phyloP scores from a whole-genome alignment of 306 rosid genomes.

The Prunus campanulata region DNA sequence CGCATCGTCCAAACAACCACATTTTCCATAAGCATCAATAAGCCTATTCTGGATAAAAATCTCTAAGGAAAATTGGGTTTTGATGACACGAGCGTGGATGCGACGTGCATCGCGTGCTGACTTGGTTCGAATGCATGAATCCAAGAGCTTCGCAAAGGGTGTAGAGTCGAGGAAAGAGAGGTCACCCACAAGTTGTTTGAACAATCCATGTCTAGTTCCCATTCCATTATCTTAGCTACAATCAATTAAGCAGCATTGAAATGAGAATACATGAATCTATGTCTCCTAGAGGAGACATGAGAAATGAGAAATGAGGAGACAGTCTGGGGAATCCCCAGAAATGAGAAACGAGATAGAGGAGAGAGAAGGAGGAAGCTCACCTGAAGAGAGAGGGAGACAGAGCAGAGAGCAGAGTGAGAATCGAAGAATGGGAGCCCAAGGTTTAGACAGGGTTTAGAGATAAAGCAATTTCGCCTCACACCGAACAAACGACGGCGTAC shows the following conservation, averaged over 20 bases:
- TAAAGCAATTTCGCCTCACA: no score
- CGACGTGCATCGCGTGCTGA: conserved; percentile 13
- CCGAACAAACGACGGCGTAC: no score
- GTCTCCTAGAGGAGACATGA: background rate
- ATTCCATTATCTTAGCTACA: conserved; percentile 20
- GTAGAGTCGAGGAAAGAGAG: conserved; percentile 23
- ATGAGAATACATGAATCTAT: background rate
- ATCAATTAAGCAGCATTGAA: background rate
- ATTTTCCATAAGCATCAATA: conserved; percentile 23
- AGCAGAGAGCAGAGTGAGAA: no score
- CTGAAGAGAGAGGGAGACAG: background rate
- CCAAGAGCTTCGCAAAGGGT: conserved; percentile 27
- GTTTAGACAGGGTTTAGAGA: no score
- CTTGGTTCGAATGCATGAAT: conserved; percentile 22
- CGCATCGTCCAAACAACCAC: conserved; percentile 24
- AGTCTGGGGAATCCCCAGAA: background rate
- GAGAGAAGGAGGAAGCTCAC: background rate
- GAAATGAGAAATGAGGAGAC: no score
- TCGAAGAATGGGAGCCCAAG: no score
- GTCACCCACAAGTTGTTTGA: conserved; percentile 24
- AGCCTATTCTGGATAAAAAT: conserved; percentile 30
- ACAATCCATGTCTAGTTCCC: conserved; percentile 11
- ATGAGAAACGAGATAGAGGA: background rate
- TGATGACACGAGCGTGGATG: conserved; percentile 26
- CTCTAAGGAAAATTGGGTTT: conserved; percentile 17